These are phyloP conservation scores for Fonsecaea nubica DNA, from an alignment of 2,329 filamentous ascomycete genomes.

Conservation along the genomic window DNA sequence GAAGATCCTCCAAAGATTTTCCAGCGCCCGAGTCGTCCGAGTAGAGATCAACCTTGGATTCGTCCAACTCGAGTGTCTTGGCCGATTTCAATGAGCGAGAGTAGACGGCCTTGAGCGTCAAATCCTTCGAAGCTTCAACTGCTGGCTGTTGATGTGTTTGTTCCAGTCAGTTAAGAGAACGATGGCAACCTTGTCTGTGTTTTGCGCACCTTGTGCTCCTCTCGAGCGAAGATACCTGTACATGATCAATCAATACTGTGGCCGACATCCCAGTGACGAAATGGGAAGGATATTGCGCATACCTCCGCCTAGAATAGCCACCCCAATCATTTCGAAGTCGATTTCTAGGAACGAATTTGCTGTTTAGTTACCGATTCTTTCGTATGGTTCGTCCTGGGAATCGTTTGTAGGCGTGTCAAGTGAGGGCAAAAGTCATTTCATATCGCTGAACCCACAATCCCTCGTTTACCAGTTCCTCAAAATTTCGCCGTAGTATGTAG, in stretches of 20 bases:
- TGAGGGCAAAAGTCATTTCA: neutral
- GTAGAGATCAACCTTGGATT: conserved; percentile 58
- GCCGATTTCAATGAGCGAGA: conserved; percentile 64
- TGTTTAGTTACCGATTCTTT: neutral
- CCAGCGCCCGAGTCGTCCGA: conserved; percentile 60
- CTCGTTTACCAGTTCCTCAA: neutral
- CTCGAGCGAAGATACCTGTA: conserved; percentile 62
- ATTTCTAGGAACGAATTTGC: no score
- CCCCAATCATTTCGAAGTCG: conserved; percentile 49
- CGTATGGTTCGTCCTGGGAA: neutral
- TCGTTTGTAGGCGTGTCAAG: neutral
- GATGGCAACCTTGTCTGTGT: neutral
- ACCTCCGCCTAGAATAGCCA: conserved; percentile 63
- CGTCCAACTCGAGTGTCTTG: conserved; percentile 48
- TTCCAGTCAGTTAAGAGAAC: neutral
- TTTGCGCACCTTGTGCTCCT: conserved; percentile 59
- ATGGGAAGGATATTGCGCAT: conserved; percentile 25
- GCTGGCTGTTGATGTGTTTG: conserved; percentile 52
- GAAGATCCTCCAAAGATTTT: conserved; percentile 54
- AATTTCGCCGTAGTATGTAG: neutral
- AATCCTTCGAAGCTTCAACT: conserved; percentile 52
- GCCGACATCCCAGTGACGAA: neutral
- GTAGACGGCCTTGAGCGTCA: conserved; percentile 64
- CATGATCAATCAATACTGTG: conserved; percentile 10
- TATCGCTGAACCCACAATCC: neutral